These are phyloP conservation scores for Emydomyces testavorans DNA, from an alignment of 2,329 filamentous ascomycete species.

Conservation along the genomic window DNA sequence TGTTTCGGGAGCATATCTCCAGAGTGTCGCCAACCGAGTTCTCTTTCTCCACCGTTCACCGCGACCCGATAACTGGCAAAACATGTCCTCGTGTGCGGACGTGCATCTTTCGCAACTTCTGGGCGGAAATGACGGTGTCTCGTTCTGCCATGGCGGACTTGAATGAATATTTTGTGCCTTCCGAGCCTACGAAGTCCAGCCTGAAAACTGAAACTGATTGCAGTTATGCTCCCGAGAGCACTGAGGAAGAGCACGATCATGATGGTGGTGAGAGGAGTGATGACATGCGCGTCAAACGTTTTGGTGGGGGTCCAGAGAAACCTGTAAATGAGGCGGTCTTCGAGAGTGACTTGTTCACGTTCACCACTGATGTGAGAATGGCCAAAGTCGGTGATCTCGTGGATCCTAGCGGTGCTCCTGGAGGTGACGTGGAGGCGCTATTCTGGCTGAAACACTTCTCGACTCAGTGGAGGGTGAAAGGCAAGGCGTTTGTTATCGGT, in stretches of 20 bases:
- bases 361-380: constrained; percentile 86
- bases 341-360: constrained; percentile 64
- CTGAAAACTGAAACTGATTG: not conserved
- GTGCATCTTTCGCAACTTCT: constrained; percentile 79
- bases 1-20: constrained; percentile 11
- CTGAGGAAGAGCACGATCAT: not conserved
- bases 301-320: not conserved
- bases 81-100: constrained; percentile 52
- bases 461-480: constrained; percentile 78
- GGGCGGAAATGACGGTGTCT: constrained; percentile 52
- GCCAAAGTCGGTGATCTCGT: constrained; percentile 66
- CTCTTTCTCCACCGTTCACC: constrained; percentile 14
- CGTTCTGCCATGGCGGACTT: constrained; percentile 62
- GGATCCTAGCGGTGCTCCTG: constrained; percentile 45
- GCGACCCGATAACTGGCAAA: constrained; percentile 9
- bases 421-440: constrained; percentile 65
- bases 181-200: not conserved
- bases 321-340: constrained; percentile 54
- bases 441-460: constrained; percentile 63
- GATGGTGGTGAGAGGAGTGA: not conserved
- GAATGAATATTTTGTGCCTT: constrained; percentile 32
- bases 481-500: constrained; percentile 63
- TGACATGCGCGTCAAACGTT: not conserved
- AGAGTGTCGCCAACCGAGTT: constrained; percentile 8
- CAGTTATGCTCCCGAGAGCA: not conserved